Conservation (phyloP, 1,139 yeast genomes). For the Geotrichum cucujoidarum region DNA sequence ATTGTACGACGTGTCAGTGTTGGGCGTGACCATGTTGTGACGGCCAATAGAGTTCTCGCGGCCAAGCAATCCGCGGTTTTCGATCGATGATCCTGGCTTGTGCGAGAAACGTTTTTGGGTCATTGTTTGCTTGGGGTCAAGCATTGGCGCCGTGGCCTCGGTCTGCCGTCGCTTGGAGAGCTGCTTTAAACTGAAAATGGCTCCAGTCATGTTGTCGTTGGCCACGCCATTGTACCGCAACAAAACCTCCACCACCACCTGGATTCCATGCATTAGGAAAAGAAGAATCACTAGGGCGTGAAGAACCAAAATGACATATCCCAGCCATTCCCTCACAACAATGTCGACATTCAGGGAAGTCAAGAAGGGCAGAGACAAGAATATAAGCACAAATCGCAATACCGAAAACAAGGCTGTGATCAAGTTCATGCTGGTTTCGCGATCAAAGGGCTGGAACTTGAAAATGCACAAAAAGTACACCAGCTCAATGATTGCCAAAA, state of each 20-base stretch:
- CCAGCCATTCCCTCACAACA: constrained; percentile 35
- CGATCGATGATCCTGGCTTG: constrained; percentile 3
- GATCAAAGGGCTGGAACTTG: constrained; percentile 31
- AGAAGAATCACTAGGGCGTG: constrained; percentile 33
- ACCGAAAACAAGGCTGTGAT: constrained; percentile 24
- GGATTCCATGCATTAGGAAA: constrained; percentile 32
- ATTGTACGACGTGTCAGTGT: not conserved
- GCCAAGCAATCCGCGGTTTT: not conserved
- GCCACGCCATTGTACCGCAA: constrained; percentile 30
- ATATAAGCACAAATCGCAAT: constrained; percentile 28
- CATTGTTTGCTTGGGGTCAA: not conserved
- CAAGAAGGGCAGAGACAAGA: constrained; percentile 34
- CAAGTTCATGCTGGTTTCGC: constrained; percentile 34
- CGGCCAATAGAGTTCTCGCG: not conserved
- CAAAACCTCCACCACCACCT: constrained; percentile 32
- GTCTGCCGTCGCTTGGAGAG: constrained; percentile 23
- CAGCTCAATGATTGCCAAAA: constrained; percentile 33
- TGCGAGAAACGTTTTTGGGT: not conserved
- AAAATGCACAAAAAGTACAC: constrained; percentile 26
- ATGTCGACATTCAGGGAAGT: constrained; percentile 24
- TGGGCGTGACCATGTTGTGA: not conserved
- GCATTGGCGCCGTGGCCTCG: not conserved
- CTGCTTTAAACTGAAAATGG: constrained; percentile 27
- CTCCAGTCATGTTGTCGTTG: constrained; percentile 21
- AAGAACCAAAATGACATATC: constrained; percentile 33